phyloP scores from a whole-genome alignment of 2,329 filamentous ascomycete genomes.

The Calonectria naviculata region DNA sequence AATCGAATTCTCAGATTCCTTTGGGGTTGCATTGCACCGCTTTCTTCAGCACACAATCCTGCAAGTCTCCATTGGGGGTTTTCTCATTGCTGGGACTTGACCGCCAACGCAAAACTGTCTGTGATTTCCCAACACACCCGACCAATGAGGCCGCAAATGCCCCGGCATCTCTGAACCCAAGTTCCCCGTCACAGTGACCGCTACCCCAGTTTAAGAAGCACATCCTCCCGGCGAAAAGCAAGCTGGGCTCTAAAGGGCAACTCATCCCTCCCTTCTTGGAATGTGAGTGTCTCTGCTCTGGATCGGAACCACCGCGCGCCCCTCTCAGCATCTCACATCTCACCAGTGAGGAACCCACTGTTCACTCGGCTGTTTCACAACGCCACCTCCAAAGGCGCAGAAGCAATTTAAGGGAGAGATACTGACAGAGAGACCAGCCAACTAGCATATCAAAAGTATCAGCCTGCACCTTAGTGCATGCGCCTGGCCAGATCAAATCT shows the following conservation, averaged over 20 bases:
- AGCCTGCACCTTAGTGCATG: conserved; percentile 44
- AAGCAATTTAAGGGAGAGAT: conserved; percentile 48
- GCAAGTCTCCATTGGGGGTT: conserved; percentile 24
- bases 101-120: conserved; percentile 26
- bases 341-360: conserved; percentile 47
- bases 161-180: conserved; percentile 31
- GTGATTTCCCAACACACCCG: conserved; percentile 25
- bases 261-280: conserved; percentile 47
- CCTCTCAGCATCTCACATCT: conserved; percentile 44
- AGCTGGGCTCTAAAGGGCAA: conserved; percentile 36
- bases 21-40: conserved; percentile 16
- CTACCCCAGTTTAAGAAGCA: conserved; percentile 36
- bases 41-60: conserved; percentile 35
- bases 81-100: conserved; percentile 34
- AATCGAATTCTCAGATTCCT: conserved; percentile 19
- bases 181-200: conserved; percentile 32
- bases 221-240: conserved; percentile 24
- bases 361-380: conserved; percentile 49
- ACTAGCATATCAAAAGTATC: conserved; percentile 45
- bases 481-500: conserved; percentile 51
- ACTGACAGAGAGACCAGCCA: conserved; percentile 41
- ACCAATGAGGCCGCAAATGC: conserved; percentile 35
- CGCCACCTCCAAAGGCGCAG: conserved; percentile 44
- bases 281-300: conserved; percentile 51
- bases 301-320: conserved; percentile 48